Conservation (phyloP, 768 basidiomycete genomes). For the Tulasnella sp. region DNA sequence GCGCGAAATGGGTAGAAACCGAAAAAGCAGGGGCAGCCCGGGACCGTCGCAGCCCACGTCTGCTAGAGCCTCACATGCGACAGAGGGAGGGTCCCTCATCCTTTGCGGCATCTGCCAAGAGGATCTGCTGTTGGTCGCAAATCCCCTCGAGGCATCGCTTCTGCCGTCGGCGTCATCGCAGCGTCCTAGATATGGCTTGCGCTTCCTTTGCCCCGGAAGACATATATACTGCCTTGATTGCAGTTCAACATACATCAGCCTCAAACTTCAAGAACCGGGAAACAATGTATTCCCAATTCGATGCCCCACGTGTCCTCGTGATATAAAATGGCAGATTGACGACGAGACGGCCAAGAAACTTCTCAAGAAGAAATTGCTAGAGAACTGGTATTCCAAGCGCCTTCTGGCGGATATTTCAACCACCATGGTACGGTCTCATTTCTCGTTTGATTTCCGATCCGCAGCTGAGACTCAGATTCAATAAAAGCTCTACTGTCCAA, state of each 20-base stretch:
- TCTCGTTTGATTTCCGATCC: background rate
- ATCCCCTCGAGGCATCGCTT: conserved; percentile 8
- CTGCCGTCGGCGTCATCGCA: background rate
- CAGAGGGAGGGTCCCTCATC: background rate
- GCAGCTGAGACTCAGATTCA: background rate
- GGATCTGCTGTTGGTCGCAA: background rate
- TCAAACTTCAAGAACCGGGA: background rate
- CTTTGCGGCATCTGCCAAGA: conserved; percentile 14
- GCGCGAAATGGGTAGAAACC: background rate
- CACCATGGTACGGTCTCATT: background rate
- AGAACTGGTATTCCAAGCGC: background rate
- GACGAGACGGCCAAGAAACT: conserved; percentile 7
- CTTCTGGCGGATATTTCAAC: background rate
- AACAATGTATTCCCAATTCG: background rate
- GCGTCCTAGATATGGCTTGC: background rate
- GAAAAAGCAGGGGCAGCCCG: background rate
- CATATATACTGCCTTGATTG: conserved; percentile 16
- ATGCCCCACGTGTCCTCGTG: conserved; percentile 11
- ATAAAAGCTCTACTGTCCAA: conserved; percentile 14
- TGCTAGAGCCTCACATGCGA: background rate
- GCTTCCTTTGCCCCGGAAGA: background rate
- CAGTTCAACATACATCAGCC: conserved; percentile 2
- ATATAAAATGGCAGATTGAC: conserved; percentile 7
- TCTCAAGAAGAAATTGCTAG: conserved; percentile 1
- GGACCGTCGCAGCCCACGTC: background rate